Evolutionary conservation across 1,284 basidiomycete species (phyloP).

Genomic region (Farysia itapuensis): DNA sequence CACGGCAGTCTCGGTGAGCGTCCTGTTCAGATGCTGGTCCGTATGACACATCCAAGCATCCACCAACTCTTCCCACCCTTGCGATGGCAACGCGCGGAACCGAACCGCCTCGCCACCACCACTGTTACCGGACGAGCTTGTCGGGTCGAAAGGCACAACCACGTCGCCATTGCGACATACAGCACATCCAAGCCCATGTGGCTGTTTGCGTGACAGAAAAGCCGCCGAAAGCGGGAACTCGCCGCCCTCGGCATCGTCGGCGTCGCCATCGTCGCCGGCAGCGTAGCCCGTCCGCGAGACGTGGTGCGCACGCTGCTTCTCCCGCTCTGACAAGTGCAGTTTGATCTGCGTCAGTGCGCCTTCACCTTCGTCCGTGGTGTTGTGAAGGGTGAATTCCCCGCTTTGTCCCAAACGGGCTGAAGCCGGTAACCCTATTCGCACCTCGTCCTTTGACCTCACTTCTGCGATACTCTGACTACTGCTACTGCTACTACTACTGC

Average conservation of each 20-base stretch:
- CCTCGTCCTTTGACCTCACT: not conserved
- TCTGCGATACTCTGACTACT: constrained; percentile 2
- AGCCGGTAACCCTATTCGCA: constrained; percentile 4
- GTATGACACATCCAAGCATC: constrained; percentile 98
- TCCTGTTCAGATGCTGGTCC: constrained; percentile 67
- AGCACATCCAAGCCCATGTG: constrained; percentile 11
- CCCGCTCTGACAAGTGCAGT: constrained; percentile 5
- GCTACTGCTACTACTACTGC: constrained; percentile 1
- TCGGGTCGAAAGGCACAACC: too few relatives aligned
- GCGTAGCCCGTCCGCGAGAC: too few relatives aligned
- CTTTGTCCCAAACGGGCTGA: constrained; percentile 1
- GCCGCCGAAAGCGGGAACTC: constrained; percentile 17
- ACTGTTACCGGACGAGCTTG: too few relatives aligned
- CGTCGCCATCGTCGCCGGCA: too few relatives aligned
- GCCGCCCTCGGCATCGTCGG: constrained; percentile 4
- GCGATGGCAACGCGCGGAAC: constrained; percentile 87
- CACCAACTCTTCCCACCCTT: constrained; percentile 94
- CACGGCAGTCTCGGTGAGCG: constrained; percentile 26
- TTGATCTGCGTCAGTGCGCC: constrained; percentile 7
- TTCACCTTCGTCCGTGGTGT: not conserved
- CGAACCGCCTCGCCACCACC: too few relatives aligned
- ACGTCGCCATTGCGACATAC: too few relatives aligned
- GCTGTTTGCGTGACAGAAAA: not conserved
- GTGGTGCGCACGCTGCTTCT: too few relatives aligned
- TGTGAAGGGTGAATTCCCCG: constrained; percentile 1